Evolutionary conservation across 2,329 filamentous ascomycete species (phyloP), one percentile per base, ranked within the genome.

Genomic region (Rhinocladiella similis): DNA sequence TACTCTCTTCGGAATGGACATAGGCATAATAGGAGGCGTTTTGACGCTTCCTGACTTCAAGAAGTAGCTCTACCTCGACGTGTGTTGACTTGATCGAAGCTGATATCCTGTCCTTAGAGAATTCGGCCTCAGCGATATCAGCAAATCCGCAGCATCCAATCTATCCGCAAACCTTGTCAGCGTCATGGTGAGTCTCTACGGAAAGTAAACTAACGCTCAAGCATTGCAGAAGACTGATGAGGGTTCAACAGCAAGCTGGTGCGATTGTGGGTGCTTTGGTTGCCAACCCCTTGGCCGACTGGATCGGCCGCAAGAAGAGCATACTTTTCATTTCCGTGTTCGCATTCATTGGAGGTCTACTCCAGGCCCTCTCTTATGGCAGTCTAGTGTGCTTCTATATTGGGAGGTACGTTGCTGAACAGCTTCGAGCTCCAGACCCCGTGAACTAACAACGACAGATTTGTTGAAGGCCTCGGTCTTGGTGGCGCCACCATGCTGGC

Each of bases 91-190:
- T n/a, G 5, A 22, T 61, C 38, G 52, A 56, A 35, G 43, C 54
- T 63, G 60, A 54, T 68, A 54, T 29, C 29, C 10, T 33, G 35
- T 48, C 2, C 19, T 50, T 50, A 82, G 80, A 0, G 80, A 81
- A 63, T 87, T 84, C 61, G 75, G 77, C 1, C 72, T 86, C 5
- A 68, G 73, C 1, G 66, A 69, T 20, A 66, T 74, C 22, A 69
- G 71, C 49, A 67, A 70, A 27, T 69, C 75, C 2, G 77, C 71
- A 3, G 70, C 73, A 36, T 80, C 81, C 27, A 79, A 84, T 62
- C 73, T 87, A 47, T 80, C 80, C 46, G 83, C 86, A 61, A 88
- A 88, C 67, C 85, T 90, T 56, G 87, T 88, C 25, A 87, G 85
- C n/a, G 86, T 83, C 0, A 78, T 89, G 9, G 38, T 41, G 12